Percentiles rank a stretch among this genome's conserved stretches.
Evolutionary conservation across 441 rosid genomes (phyloP).

Genomic region (Dalechampia spathulata): DNA sequence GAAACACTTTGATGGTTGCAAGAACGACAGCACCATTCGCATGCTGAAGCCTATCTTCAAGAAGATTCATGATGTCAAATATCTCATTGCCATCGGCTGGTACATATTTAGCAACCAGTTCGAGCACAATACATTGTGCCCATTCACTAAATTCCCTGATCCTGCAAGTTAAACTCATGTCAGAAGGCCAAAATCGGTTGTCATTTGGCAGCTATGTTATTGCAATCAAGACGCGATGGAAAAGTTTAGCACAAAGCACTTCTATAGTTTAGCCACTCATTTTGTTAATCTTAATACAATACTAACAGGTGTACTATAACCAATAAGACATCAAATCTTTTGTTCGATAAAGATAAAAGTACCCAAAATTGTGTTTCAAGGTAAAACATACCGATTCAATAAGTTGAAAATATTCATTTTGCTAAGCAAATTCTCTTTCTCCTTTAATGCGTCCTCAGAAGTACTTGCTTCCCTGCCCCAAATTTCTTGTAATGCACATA

Average conservation of each 20-base stretch:
- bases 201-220: not conserved
- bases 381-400: conserved; percentile 55
- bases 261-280: not conserved
- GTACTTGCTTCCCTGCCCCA: conserved; percentile 81
- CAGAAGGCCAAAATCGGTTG: not conserved
- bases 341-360: not conserved
- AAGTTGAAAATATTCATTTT: conserved; percentile 61
- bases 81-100: conserved; percentile 85
- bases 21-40: conserved; percentile 99
- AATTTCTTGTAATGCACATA: conserved; percentile 85
- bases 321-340: not conserved
- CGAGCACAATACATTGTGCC: conserved; percentile 97
- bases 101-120: conserved; percentile 79
- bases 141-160: conserved; percentile 91
- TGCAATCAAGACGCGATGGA: not conserved
- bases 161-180: conserved; percentile 38
- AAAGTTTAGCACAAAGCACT: not conserved
- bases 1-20: conserved; percentile 79
- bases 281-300: not conserved
- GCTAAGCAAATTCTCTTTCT: conserved; percentile 78
- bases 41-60: conserved; percentile 99
- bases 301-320: not conserved
- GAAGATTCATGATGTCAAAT: conserved; percentile 97
- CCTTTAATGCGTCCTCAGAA: conserved; percentile 80
- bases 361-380: not conserved